These are phyloP conservation scores for Aspergillus texensis DNA, from an alignment of 2,329 filamentous ascomycete genomes.

Conservation along the genomic window DNA sequence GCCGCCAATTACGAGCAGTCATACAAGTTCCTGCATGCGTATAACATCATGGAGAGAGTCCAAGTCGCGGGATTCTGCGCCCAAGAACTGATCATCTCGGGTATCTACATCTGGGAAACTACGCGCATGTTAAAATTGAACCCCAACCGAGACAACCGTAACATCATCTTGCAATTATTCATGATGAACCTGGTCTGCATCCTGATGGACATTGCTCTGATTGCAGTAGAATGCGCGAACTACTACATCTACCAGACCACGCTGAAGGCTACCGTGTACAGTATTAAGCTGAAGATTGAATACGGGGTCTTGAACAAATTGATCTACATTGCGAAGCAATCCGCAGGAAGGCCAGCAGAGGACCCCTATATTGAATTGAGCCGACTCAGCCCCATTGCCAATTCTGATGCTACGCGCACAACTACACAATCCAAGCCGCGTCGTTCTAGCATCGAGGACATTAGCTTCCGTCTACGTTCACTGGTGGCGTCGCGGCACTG, in stretches of 20 bases:
- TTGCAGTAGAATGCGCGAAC: conserved; percentile 43
- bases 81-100: conserved; percentile 49
- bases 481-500: neutral
- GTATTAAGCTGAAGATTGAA: conserved; percentile 54
- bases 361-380: neutral
- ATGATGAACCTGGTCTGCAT: conserved; percentile 53
- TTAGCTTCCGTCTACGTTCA: neutral
- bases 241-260: conserved; percentile 44
- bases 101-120: conserved; percentile 56
- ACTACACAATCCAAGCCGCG: neutral
- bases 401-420: neutral
- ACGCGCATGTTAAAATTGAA: conserved; percentile 39
- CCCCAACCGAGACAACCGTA: conserved; percentile 28
- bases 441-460: neutral
- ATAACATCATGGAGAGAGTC: conserved; percentile 37
- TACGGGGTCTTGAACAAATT: conserved; percentile 55
- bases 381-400: neutral
- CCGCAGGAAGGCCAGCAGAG: neutral
- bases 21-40: conserved; percentile 21
- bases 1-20: conserved; percentile 31
- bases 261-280: conserved; percentile 40
- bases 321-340: conserved; percentile 35
- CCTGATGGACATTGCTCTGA: conserved; percentile 48
- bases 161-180: conserved; percentile 57
- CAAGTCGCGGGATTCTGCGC: conserved; percentile 45